Conservation (phyloP, 306 rosid species). For the Vigna unguiculata region DNA sequence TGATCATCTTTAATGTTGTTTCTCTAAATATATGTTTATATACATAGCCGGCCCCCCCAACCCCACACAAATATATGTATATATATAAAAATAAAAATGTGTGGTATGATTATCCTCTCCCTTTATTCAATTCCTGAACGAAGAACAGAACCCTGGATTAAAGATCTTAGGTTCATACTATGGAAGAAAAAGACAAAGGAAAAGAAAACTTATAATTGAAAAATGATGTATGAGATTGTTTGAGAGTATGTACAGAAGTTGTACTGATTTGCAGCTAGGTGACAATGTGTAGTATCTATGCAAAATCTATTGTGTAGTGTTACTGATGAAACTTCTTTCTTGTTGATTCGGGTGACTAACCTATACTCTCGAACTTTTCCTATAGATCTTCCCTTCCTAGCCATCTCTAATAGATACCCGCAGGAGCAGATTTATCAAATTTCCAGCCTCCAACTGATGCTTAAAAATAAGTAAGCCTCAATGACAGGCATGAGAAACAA, state of each 20-base stretch:
- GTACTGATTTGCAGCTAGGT: conserved; percentile 25
- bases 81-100: no score
- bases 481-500: conserved; percentile 21
- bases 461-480: not conserved
- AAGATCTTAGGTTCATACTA: not conserved
- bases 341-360: conserved; percentile 30
- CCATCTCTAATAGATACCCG: conserved; percentile 27
- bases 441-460: conserved; percentile 17
- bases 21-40: no score
- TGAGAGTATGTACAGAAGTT: conserved; percentile 39
- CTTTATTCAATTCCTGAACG: no score
- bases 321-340: conserved; percentile 37
- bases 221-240: conserved; percentile 1
- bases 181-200: not conserved
- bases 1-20: no score
- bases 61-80: no score
- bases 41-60: rapidly evolving
- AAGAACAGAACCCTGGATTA: not conserved
- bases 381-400: conserved; percentile 40
- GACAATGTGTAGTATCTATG: not conserved
- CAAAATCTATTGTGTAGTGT: conserved; percentile 16
- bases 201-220: conserved; percentile 1
- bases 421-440: conserved; percentile 18
- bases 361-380: conserved; percentile 39
- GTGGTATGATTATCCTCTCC: no score